Percentiles rank a stretch among this genome's conserved stretches.
These are phyloP conservation scores for Logfia minima DNA, from an alignment of 129 eudicot genomes.

Conservation along the genomic window DNA sequence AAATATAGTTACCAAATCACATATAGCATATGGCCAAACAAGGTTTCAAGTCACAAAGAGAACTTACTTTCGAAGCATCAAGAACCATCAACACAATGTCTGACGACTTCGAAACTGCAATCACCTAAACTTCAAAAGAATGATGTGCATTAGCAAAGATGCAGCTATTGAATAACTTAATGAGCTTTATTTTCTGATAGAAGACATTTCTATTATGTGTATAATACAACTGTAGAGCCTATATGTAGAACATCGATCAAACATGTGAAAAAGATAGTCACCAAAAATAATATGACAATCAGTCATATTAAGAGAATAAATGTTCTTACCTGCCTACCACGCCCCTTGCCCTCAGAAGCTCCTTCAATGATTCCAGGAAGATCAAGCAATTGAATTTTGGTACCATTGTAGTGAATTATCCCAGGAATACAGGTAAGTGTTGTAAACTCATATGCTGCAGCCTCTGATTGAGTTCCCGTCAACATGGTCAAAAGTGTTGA, in stretches of 20 bases:
- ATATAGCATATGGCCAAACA: constrained; percentile 9
- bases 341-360: constrained; percentile 99
- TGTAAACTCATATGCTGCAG: constrained; percentile 97
- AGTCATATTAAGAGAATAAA: not conserved
- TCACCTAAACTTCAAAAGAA: constrained; percentile 57
- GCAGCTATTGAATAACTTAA: constrained; percentile 6
- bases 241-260: not conserved
- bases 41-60: constrained; percentile 12
- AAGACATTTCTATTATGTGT: not conserved
- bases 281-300: not conserved
- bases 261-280: not conserved
- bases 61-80: constrained; percentile 94
- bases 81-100: constrained; percentile 97
- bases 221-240: not conserved
- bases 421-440: constrained; percentile 98
- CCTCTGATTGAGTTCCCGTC: constrained; percentile 97
- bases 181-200: not conserved
- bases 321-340: constrained; percentile 87
- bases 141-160: constrained; percentile 19
- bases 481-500: constrained; percentile 88
- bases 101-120: constrained; percentile 98
- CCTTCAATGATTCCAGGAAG: constrained; percentile 99
- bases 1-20: constrained; percentile 17
- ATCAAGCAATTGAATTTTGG: constrained; percentile 93
- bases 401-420: constrained; percentile 90